Base-by-base conservation (phyloP, 768 basidiomycete species). In the Leccinum arenicola region DNA sequence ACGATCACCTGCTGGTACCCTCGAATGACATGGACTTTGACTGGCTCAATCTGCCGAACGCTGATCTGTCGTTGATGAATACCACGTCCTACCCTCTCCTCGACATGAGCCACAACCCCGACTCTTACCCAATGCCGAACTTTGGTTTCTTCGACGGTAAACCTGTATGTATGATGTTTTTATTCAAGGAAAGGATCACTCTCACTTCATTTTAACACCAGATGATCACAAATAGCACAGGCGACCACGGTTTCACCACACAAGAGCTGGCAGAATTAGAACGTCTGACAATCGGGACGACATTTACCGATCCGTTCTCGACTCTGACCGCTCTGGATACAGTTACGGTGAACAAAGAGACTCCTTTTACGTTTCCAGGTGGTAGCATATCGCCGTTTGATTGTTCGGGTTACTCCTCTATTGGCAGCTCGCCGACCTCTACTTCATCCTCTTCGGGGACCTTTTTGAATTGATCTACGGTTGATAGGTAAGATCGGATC, bases 301-400 rank as follows among this genome's bases (percentile, higher is more conserved):
- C 56, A 7, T 73, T 73, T 49, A 69, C 57, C 3, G 63, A 72
- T 62, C 70, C 70, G 0, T 72, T 71, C 61, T 61, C 55, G 35
- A 47, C 43, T 7, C 11, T 59, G 9, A 15, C 48, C 2, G 23
- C 47, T 21, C 21, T 45, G 43, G 6, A 45, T 45, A n/a, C 48
- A 15, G 1, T 55, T 8, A 40, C 55, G 6, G 21, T 45, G 25
- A 56, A 51, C 36, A 21, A 51, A 38, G 55, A 21, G 19, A 48
- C 48, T 19, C 54, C 36, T 33, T 55, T 14, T 51, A 0, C 55
- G 2, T 59, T 61, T 14, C 19, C 57, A 17, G 52, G 36, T 21
- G n/a, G 27, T 17, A 11, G 54, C 6, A 56, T 70, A n/a, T 57
- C 69, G 1, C 70, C 70, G 0, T 61, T 70, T 27, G 67, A 70